A percentile compares a stretch with the other conserved stretches of the same genome.
Conservation (phyloP, 768 basidiomycete species). For the Mycena belliarum region DNA sequence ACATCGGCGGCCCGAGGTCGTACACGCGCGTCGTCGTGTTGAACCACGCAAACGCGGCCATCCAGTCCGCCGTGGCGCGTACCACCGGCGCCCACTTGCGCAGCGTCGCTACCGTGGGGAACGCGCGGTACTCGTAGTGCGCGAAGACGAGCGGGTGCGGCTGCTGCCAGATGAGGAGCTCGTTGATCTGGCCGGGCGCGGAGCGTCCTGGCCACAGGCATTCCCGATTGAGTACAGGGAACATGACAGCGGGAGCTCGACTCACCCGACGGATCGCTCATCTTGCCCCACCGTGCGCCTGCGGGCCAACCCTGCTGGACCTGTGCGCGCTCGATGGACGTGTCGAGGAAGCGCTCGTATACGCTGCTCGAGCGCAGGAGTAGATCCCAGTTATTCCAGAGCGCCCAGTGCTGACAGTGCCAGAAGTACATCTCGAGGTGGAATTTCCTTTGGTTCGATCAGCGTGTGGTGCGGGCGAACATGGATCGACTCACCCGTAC, state of each 20-base stretch:
- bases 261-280: constrained; percentile 59
- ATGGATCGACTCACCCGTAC: constrained; percentile 37
- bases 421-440: constrained; percentile 66
- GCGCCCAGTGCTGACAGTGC: constrained; percentile 60
- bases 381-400: constrained; percentile 62
- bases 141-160: constrained; percentile 62
- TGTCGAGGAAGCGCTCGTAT: constrained; percentile 49
- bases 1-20: constrained; percentile 63
- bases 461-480: neutral
- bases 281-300: constrained; percentile 66
- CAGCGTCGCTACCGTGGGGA: constrained; percentile 39
- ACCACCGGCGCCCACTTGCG: constrained; percentile 55
- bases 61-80: constrained; percentile 57
- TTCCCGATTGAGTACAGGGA: neutral
- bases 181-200: constrained; percentile 61
- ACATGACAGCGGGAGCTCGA: neutral
- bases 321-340: constrained; percentile 48
- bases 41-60: constrained; percentile 56
- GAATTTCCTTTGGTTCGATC: constrained; percentile 45
- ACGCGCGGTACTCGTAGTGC: constrained; percentile 54
- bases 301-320: constrained; percentile 51
- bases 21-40: constrained; percentile 48
- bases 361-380: constrained; percentile 45
- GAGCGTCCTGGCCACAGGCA: constrained; percentile 33
- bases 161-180: constrained; percentile 65